Base-by-base conservation (phyloP, 495 filamentous ascomycete genomes). In the Penicillium egyptiacum region DNA sequence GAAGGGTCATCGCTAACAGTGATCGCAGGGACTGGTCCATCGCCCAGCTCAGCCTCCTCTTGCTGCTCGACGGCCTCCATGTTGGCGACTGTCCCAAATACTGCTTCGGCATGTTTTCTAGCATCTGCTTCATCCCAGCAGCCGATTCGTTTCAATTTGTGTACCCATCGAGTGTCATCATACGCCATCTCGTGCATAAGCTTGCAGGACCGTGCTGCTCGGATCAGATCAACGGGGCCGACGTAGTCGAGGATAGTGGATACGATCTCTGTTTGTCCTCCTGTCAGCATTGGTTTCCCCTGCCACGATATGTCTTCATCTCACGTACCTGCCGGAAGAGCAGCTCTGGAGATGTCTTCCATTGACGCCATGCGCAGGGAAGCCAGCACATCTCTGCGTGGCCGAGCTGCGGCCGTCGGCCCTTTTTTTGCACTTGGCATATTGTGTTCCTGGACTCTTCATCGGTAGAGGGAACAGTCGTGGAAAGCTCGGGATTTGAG, bases 171-270 rank as follows among this genome's bases (percentile, higher is more conserved):
- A 19, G 91, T 89, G 70, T 99, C 94, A 79, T 99, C 95, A 75
- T 98, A 98, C 11, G 95, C 95, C 92, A 99, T 99, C 71, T 99
- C 94, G 61, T 88, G 88, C 81, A 96, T 85, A 44, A 91, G 89
- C 70, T 84, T 88, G 52, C 91, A 97, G 28, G 89, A 87, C 28
- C 87, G 86, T n/a, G 94, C 94, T 68, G 89, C 92, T 51, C 85
- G 84, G 58, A 97, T 79, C 41, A 94, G 85, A 64, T 96, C 93
- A 53, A 86, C 76, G 37, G 95, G 81, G 30, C 91, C 86, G 57
- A 97, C 83, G 73, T 92, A 90, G 69, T 96, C 91, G 67, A 98
- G 82, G 60, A 98, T 92, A 16, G 83, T 82, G 19, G 88, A 86
- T 57, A 98, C 82, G 61, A 98, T 92, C 75, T 98, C 94, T 92